Percentiles rank a stretch among this genome's conserved stretches.
Evolutionary conservation across 2,329 filamentous ascomycete species (phyloP).

Genomic region (Ophiostoma australiae): DNA sequence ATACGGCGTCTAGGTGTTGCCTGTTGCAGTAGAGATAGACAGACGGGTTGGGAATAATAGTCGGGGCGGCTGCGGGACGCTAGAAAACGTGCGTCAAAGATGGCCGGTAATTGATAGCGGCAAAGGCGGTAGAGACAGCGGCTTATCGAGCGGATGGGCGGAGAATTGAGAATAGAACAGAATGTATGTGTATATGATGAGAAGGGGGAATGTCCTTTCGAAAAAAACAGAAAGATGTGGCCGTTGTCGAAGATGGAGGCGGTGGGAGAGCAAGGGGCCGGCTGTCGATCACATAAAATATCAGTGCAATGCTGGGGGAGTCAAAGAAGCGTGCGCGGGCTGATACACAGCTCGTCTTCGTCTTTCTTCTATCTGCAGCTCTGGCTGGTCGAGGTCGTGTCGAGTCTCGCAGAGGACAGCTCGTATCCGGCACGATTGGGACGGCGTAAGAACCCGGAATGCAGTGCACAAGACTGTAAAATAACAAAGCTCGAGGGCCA

Average conservation of each 20-base stretch:
- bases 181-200: not conserved
- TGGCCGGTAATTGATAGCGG: not conserved
- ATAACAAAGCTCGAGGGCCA: not conserved
- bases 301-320: not conserved
- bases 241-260: not conserved
- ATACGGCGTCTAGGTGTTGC: conserved; percentile 1
- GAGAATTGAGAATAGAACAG: not conserved
- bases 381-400: not conserved
- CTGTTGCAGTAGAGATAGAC: conserved; percentile 7
- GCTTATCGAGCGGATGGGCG: not conserved
- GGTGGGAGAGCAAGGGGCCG: too few relatives aligned
- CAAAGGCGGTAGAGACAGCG: not conserved
- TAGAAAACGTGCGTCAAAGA: not conserved
- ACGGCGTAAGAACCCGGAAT: not conserved
- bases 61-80: conserved; percentile 3
- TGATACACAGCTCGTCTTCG: not conserved
- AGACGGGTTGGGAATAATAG: not conserved
- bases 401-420: not conserved
- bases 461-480: not conserved
- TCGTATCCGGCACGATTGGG: not conserved
- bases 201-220: not conserved
- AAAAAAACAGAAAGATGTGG: too few relatives aligned
- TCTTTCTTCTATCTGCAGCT: conserved; percentile 3
- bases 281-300: too few relatives aligned
- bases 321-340: not conserved